Evolutionary conservation across 2,329 filamentous ascomycete species (phyloP), one percentile per base, ranked within the genome.

Genomic region (Diaporthe helianthi): DNA sequence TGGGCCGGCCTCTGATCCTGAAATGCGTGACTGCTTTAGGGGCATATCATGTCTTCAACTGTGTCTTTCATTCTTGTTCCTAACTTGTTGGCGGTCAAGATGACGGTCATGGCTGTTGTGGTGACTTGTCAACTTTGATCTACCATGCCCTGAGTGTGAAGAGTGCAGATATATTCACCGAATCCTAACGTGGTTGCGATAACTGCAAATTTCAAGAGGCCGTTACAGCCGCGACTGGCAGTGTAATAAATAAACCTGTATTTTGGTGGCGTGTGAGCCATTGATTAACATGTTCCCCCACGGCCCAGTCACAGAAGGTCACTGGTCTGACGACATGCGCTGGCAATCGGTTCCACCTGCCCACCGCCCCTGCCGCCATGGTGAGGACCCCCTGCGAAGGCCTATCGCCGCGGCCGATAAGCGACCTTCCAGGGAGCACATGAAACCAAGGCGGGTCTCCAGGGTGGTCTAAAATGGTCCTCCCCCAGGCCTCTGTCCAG

Each of bases 361-460:
- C 58, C 58, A 63, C 44, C 36, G 44, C 4, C 4, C 58, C 58
- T 44, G 49, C 44, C 36, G 44, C 4, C 4, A 41, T 36, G 29
- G 41, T 26, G n/a, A 36, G 5, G 9, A 63, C 24, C 58, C 55
- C 58, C 41, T 63, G 58, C 44, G n/a, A 7, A 47, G n/a, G 58
- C 58, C 58, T 49, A 49, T 63, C 44, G 58, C 44, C 44, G 44
- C 44, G 41, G 29, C 8, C 29, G 58, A 63, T 63, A 63, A 63
- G 58, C 41, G 49, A 1, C 12, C 41, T 63, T 26, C 44, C 58
- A 49, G 58, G 58, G 41, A 63, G 13, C 58, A 63, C 44, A 49
- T 63, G 58, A 63, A 63, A 63, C 58, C n/a, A 19, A 19, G 36
- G 58, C 58, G 58, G 58, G 58, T 63, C 58, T 47, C 29, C 44